phyloP scores from a whole-genome alignment of 129 eudicot genomes.

The Calendula officinalis region DNA sequence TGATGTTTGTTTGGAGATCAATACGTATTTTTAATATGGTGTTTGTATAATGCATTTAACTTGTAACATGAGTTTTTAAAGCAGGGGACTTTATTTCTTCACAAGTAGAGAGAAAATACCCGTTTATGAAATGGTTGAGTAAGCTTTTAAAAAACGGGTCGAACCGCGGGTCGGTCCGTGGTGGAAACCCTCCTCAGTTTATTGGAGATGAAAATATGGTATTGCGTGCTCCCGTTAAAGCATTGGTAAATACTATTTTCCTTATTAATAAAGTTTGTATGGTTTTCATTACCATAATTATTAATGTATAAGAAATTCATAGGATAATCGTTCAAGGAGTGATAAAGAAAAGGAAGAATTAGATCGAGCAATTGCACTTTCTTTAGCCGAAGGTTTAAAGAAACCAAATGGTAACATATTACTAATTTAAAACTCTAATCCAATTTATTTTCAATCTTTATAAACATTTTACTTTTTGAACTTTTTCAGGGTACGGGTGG shows the following conservation, averaged over 20 bases:
- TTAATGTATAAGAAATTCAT: conserved; percentile 22
- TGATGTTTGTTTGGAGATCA: too few species aligned
- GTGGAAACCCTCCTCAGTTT: conserved; percentile 62
- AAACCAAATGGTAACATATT: conserved; percentile 59
- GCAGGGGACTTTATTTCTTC: conserved; percentile 72
- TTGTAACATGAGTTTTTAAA: conserved; percentile 27
- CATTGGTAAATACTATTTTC: conserved; percentile 50
- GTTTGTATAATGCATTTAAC: neutral
- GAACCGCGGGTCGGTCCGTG: conserved; percentile 24
- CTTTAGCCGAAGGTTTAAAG: conserved; percentile 74
- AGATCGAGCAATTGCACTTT: conserved; percentile 83
- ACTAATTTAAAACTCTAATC: neutral
- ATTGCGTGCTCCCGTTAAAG: conserved; percentile 66
- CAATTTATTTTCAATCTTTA: too few species aligned
- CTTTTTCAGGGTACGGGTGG: conserved; percentile 51
- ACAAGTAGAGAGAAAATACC: conserved; percentile 66
- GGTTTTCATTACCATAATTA: neutral
- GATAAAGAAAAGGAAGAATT: conserved; percentile 82
- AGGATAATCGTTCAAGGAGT: conserved; percentile 70
- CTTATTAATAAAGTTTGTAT: neutral
- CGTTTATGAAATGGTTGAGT: conserved; percentile 92
- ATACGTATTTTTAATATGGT: too few species aligned
- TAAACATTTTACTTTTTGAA: conserved; percentile 2
- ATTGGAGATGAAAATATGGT: conserved; percentile 82
- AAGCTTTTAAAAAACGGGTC: conserved; percentile 67